These are phyloP conservation scores for Eimeria tenella DNA, from an alignment of 169 alveolate species.

Conservation along the genomic window DNA sequence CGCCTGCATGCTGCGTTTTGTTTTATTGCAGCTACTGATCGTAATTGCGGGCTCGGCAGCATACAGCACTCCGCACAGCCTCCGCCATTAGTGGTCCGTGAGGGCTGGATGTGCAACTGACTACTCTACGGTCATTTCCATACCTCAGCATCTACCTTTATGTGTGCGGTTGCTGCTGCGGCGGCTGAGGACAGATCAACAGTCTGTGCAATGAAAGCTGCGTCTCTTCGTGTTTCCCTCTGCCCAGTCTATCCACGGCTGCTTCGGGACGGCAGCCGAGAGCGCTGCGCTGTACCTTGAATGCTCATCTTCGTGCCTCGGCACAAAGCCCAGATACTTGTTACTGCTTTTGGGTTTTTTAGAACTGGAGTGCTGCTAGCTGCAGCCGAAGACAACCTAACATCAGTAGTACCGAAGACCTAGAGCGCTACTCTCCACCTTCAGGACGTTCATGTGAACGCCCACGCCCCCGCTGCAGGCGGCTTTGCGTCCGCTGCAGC, in stretches of 20 bases:
- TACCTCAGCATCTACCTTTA: not conserved
- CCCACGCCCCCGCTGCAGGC: conserved; percentile 78
- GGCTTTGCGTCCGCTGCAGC: conserved; percentile 77
- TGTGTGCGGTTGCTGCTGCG: conserved; percentile 62
- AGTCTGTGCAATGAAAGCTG: conserved; percentile 71
- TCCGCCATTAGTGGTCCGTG: too few species aligned
- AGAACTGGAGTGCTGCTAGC: not conserved
- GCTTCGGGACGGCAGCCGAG: conserved; percentile 72
- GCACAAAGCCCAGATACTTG: not conserved
- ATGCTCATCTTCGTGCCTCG: not conserved
- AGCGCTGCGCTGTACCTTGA: conserved; percentile 64
- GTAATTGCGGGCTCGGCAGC: too few species aligned
- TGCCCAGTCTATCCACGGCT: conserved; percentile 68
- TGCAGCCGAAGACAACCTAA: not conserved
- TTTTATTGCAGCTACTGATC: too few species aligned
- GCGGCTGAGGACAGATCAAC: conserved; percentile 21
- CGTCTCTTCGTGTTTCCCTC: conserved; percentile 4
- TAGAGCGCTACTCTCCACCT: not conserved
- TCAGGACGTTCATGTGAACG: conserved; percentile 75
- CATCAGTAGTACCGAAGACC: not conserved
- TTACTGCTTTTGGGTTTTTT: not conserved
- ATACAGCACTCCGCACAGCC: too few species aligned
- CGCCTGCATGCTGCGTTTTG: too few species aligned
- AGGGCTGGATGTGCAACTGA: too few species aligned
- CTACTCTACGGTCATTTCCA: too few species aligned